A percentile compares a stretch with the other conserved stretches of the same genome.
phyloP scores from a whole-genome alignment of 2,329 filamentous ascomycete species.

The Alternaria dauci region DNA sequence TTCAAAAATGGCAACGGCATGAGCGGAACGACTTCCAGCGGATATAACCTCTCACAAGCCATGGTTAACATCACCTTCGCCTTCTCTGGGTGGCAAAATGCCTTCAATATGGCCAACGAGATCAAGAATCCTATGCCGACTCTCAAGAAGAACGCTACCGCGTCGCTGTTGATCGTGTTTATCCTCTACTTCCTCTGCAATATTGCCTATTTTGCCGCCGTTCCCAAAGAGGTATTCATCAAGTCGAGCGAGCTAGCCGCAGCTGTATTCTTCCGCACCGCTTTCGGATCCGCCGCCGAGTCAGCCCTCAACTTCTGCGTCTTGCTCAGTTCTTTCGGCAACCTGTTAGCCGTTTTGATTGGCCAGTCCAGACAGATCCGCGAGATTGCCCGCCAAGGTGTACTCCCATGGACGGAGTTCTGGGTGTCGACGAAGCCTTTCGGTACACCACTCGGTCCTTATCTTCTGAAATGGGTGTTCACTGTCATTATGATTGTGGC shows the following conservation, averaged over 20 bases:
- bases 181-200: conserved; percentile 41
- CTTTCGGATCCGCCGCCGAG: conserved; percentile 65
- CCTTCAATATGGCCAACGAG: conserved; percentile 47
- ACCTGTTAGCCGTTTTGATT: conserved; percentile 43
- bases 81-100: conserved; percentile 42
- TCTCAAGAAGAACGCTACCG: conserved; percentile 58
- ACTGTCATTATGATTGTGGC: conserved; percentile 42
- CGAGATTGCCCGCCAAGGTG: conserved; percentile 40
- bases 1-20: conserved; percentile 27
- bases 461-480: conserved; percentile 50
- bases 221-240: conserved; percentile 54
- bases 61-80: conserved; percentile 46
- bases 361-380: conserved; percentile 41
- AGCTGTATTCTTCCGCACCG: conserved; percentile 65
- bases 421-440: conserved; percentile 72
- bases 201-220: conserved; percentile 38
- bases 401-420: conserved; percentile 53
- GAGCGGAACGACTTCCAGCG: conserved; percentile 35
- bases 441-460: conserved; percentile 68
- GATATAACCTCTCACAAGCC: conserved; percentile 39
- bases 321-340: conserved; percentile 39
- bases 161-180: conserved; percentile 62
- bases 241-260: conserved; percentile 64
- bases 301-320: conserved; percentile 61
- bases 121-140: conserved; percentile 65